Conservation (phyloP, 2,329 filamentous ascomycete genomes). For the Diaporthe sp. region DNA sequence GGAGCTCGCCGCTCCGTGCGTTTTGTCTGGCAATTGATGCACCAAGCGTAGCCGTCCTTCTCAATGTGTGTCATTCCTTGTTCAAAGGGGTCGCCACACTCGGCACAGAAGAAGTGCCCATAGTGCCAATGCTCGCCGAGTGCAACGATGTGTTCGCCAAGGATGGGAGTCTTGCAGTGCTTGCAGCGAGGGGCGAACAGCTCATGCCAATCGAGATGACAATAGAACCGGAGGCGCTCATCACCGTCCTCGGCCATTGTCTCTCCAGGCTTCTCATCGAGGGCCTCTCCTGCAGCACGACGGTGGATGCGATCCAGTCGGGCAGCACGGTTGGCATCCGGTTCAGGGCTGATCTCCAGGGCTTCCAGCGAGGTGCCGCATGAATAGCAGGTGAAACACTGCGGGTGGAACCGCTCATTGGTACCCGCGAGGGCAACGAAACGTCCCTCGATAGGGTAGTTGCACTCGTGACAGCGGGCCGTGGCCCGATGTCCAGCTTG, state of each 20-base stretch:
- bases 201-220: constrained; percentile 99
- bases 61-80: constrained; percentile 82
- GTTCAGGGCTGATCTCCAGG: constrained; percentile 96
- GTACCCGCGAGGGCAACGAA: constrained; percentile 87
- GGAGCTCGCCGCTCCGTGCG: constrained; percentile 89
- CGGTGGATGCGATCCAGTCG: constrained; percentile 81
- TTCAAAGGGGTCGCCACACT: constrained; percentile 96
- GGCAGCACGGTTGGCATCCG: constrained; percentile 77
- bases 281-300: constrained; percentile 69
- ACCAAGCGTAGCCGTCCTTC: constrained; percentile 98
- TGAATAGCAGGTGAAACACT: constrained; percentile 91
- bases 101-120: constrained; percentile 98
- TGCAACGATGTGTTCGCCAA: constrained; percentile 93
- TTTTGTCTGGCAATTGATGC: constrained; percentile 91
- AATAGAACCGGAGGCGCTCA: constrained; percentile 86
- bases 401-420: constrained; percentile 85
- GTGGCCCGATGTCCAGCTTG: constrained; percentile 65
- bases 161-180: constrained; percentile 95
- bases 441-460: constrained; percentile 87
- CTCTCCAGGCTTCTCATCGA: constrained; percentile 74
- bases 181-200: constrained; percentile 93
- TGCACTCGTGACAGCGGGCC: constrained; percentile 87
- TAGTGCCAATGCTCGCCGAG: constrained; percentile 97
- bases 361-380: constrained; percentile 92
- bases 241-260: constrained; percentile 81